These are phyloP conservation scores for Populus alba DNA, from an alignment of 345 rosid species.

Conservation along the genomic window DNA sequence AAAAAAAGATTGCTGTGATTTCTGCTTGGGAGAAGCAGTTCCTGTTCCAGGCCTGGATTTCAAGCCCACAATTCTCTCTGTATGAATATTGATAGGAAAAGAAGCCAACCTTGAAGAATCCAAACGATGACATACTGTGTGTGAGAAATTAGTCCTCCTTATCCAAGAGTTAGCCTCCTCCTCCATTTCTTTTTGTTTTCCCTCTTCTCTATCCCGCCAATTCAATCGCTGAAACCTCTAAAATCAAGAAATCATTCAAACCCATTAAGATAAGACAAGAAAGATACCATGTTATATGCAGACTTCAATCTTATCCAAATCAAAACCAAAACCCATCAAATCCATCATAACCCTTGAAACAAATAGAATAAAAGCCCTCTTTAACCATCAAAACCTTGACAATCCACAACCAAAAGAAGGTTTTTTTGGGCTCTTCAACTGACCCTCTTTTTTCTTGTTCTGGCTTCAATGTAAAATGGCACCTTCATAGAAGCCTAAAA, in stretches of 20 bases:
- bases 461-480: conserved; percentile 40
- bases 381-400: conserved; percentile 15
- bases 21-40: conserved; percentile 13
- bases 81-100: conserved; percentile 37
- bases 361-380: not conserved
- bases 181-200: conserved; percentile 43
- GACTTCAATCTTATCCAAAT: conserved; percentile 25
- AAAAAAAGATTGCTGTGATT: not conserved
- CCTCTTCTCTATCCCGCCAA: not conserved
- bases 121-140: conserved; percentile 74
- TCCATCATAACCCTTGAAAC: not conserved
- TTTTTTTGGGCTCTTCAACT: conserved; percentile 9
- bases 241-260: conserved; percentile 37
- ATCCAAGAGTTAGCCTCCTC: conserved; percentile 81
- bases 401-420: conserved; percentile 4
- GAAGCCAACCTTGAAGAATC: conserved; percentile 59
- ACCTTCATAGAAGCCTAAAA: conserved; percentile 52
- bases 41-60: conserved; percentile 42
- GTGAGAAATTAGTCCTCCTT: conserved; percentile 86
- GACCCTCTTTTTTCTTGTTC: not conserved
- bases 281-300: conserved; percentile 16
- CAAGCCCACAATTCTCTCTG: conserved; percentile 37
- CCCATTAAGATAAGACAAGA: conserved; percentile 25
- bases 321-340: conserved; percentile 13
- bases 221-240: conserved; percentile 3